Evolutionary conservation across 2,329 filamentous ascomycete genomes (phyloP).

Genomic region (Hymenoscyphus salicellus): DNA sequence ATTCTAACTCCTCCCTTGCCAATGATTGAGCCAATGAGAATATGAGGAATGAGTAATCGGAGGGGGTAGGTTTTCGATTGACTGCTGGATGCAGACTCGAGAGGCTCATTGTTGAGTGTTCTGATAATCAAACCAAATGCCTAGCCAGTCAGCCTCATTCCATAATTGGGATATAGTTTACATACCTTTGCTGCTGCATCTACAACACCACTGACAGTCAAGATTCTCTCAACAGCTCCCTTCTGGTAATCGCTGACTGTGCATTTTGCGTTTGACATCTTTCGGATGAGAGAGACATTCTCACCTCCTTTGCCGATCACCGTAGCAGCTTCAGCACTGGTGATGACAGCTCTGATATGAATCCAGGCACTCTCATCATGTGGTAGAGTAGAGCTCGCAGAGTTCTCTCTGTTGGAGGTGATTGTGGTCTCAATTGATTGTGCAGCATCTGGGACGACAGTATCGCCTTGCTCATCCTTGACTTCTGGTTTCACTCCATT

Average conservation of each 20-base stretch:
- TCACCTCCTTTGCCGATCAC: constrained; percentile 98
- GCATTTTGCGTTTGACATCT: constrained; percentile 93
- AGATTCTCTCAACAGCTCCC: constrained; percentile 92
- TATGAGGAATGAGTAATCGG: constrained; percentile 90
- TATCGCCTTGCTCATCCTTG: constrained; percentile 65
- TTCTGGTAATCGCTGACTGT: constrained; percentile 98
- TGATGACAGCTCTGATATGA: constrained; percentile 94
- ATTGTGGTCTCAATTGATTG: constrained; percentile 52
- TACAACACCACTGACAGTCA: constrained; percentile 94
- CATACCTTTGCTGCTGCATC: constrained; percentile 93
- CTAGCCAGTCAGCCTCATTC: constrained; percentile 44
- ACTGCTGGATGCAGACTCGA: constrained; percentile 81
- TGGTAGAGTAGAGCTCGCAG: constrained; percentile 46
- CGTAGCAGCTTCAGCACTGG: constrained; percentile 93
- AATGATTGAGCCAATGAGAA: constrained; percentile 97
- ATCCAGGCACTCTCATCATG: constrained; percentile 96
- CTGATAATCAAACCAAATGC: constrained; percentile 98
- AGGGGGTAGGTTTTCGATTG: constrained; percentile 97
- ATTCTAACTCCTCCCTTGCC: constrained; percentile 95
- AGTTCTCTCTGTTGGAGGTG: constrained; percentile 38
- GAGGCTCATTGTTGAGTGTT: constrained; percentile 93
- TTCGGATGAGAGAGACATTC: constrained; percentile 95
- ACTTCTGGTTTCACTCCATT: constrained; percentile 50
- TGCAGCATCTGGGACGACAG: constrained; percentile 59
- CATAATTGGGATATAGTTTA: constrained; percentile 20